These are phyloP conservation scores for Camellia granthamiana DNA, from an alignment of 148 eudicot species.

Conservation along the genomic window DNA sequence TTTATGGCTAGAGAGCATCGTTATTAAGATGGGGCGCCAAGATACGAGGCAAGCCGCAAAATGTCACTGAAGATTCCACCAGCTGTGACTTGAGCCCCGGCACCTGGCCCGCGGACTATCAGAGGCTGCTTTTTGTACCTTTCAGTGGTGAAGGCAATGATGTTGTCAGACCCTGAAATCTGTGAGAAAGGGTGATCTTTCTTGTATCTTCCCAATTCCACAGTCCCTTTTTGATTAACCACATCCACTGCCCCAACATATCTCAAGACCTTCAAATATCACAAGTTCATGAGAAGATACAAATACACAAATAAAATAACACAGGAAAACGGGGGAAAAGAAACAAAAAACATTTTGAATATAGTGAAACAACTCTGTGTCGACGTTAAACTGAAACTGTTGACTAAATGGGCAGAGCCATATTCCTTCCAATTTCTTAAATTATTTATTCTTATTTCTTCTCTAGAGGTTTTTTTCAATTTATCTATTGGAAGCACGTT, in stretches of 20 bases:
- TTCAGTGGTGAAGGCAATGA: slow-evolving; percentile 77
- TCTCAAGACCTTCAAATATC: slow-evolving; percentile 65
- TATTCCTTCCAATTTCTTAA: too few species aligned
- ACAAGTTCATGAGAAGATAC: slow-evolving; percentile 1
- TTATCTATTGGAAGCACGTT: not conserved
- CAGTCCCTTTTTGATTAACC: slow-evolving; percentile 58
- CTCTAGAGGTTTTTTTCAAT: not conserved
- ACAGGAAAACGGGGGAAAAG: too few species aligned
- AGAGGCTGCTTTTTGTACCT: slow-evolving; percentile 87
- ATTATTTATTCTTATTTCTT: not conserved
- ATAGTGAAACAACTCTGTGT: not conserved
- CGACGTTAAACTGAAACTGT: not conserved
- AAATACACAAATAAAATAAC: not conserved
- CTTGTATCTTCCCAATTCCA: slow-evolving; percentile 75
- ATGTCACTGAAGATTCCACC: slow-evolving; percentile 97
- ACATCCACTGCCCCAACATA: slow-evolving; percentile 96
- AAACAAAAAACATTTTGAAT: not conserved
- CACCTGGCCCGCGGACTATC: slow-evolving; percentile 96
- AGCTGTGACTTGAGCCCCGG: slow-evolving; percentile 94
- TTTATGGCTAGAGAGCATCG: not conserved
- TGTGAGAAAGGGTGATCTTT: slow-evolving; percentile 93
- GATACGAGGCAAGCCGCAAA: slow-evolving; percentile 83
- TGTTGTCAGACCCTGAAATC: slow-evolving; percentile 92
- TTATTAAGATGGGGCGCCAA: slow-evolving; percentile 85
- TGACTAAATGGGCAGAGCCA: not conserved